Evolutionary conservation across 805 yeast genomes (phyloP).

Genomic region (Yueomyces sinensis): DNA sequence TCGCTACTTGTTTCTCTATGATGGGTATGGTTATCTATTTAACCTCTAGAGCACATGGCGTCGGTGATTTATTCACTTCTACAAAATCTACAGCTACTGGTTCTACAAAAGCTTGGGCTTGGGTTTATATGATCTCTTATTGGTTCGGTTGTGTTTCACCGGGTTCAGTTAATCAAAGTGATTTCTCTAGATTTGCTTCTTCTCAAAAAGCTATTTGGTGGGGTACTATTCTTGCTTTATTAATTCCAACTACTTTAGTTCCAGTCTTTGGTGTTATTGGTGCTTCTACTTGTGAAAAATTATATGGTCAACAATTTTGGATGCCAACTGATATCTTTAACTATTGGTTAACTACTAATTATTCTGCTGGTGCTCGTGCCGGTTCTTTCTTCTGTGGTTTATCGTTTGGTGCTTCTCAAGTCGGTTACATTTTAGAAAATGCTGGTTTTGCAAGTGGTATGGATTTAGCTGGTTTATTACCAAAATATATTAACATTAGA

Average conservation of each 20-base stretch:
- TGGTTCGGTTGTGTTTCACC: constrained; percentile 32
- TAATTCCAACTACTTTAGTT: constrained; percentile 28
- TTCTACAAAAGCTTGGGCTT: constrained; percentile 28
- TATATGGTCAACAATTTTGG: constrained; percentile 27
- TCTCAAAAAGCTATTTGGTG: constrained; percentile 18
- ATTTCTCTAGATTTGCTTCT: constrained; percentile 28
- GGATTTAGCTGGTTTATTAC: constrained; percentile 29
- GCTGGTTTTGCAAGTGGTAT: constrained; percentile 32
- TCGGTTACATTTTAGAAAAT: constrained; percentile 28
- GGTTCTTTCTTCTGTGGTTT: constrained; percentile 30
- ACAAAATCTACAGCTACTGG: constrained; percentile 21
- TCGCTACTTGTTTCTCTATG: constrained; percentile 28
- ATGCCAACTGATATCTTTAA: constrained; percentile 25
- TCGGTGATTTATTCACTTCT: constrained; percentile 22
- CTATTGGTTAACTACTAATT: constrained; percentile 18
- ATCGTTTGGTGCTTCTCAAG: constrained; percentile 26
- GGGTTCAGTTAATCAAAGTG: constrained; percentile 29
- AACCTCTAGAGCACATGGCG: constrained; percentile 23
- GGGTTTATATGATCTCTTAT: constrained; percentile 30
- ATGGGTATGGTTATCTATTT: constrained; percentile 28
- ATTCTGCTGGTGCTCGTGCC: constrained; percentile 26
- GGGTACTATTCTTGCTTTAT: constrained; percentile 24
- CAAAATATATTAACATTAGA: constrained; percentile 28
- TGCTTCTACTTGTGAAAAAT: constrained; percentile 26
- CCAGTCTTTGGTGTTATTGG: constrained; percentile 33